Evolutionary conservation across 371 early-diverging fungal species (phyloP).

Genomic region (Haplosporangium sp.): DNA sequence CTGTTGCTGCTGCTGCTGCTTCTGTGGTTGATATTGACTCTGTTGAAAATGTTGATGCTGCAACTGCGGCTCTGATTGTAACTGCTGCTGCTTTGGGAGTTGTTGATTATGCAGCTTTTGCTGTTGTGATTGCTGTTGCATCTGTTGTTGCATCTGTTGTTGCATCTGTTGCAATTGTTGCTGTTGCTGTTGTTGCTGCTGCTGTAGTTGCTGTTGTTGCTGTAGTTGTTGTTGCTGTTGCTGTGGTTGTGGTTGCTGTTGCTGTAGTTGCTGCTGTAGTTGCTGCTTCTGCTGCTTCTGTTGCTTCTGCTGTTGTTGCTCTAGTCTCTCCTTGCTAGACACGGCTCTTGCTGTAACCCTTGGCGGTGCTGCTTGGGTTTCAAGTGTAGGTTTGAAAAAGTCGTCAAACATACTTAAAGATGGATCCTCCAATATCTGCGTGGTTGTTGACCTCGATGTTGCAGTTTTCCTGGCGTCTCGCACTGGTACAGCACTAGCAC

Average conservation of each 20-base stretch:
- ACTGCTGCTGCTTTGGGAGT: slow-evolving; percentile 5
- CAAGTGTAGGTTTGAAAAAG: slow-evolving; percentile 28
- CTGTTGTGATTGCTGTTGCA: slow-evolving; percentile 3
- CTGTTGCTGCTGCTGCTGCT: slow-evolving; percentile 6
- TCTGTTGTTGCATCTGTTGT: slow-evolving; percentile 7
- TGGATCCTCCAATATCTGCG: background rate
- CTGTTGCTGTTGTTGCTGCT: slow-evolving; percentile 11
- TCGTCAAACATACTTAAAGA: slow-evolving; percentile 17
- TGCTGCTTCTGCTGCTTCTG: slow-evolving; percentile 2
- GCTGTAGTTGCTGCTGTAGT: slow-evolving; percentile 11
- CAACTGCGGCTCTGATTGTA: slow-evolving; percentile 1
- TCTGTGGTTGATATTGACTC: slow-evolving; percentile 3
- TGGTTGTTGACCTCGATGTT: background rate
- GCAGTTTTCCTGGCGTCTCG: background rate
- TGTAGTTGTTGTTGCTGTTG: slow-evolving; percentile 4
- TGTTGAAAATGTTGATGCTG: slow-evolving; percentile 4
- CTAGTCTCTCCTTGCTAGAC: background rate
- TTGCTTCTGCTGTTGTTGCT: slow-evolving; percentile 7
- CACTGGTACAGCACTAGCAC: background rate
- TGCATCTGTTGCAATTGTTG: slow-evolving; percentile 5
- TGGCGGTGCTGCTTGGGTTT: background rate
- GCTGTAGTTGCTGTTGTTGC: slow-evolving; percentile 6
- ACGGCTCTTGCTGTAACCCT: slow-evolving; percentile 2
- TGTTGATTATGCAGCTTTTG: slow-evolving; percentile 6
- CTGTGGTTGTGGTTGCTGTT: slow-evolving; percentile 11